Percentiles rank a stretch among this genome's conserved stretches.
Evolutionary conservation across 2,329 filamentous ascomycete genomes (phyloP).

Genomic region (Lomentospora prolificans): DNA sequence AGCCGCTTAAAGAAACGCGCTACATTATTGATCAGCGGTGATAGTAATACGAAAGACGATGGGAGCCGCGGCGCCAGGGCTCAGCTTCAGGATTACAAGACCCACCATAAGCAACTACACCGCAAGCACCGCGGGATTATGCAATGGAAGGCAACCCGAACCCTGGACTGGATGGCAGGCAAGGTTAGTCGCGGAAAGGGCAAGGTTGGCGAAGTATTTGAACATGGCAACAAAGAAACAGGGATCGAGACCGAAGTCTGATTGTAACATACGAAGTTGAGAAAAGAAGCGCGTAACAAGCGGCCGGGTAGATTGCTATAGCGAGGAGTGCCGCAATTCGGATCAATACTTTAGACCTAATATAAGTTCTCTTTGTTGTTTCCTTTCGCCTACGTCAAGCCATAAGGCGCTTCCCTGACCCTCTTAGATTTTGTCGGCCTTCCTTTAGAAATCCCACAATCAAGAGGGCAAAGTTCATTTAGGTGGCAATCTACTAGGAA

Average conservation of each 20-base stretch:
- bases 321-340: too few relatives aligned
- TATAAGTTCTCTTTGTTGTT: too few relatives aligned
- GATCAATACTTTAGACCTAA: too few relatives aligned
- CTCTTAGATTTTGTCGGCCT: too few relatives aligned
- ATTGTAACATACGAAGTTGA: too few relatives aligned
- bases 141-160: conserved; percentile 90
- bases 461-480: too few relatives aligned
- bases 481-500: too few relatives aligned
- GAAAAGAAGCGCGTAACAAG: too few relatives aligned
- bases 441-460: too few relatives aligned
- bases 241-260: conserved; percentile 6
- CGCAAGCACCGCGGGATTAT: conserved; percentile 82
- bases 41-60: neutral
- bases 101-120: conserved; percentile 64
- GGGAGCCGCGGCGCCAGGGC: neutral
- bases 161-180: conserved; percentile 46
- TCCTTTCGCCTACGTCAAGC: too few relatives aligned
- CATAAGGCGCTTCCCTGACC: too few relatives aligned
- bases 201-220: neutral
- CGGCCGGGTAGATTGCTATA: too few relatives aligned
- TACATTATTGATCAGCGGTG: neutral
- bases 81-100: conserved; percentile 26
- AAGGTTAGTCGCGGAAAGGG: conserved; percentile 2
- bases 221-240: neutral
- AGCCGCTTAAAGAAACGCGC: neutral